These are phyloP conservation scores for Nicotiana benthamiana DNA, from an alignment of 257 asterid species.

Conservation along the genomic window DNA sequence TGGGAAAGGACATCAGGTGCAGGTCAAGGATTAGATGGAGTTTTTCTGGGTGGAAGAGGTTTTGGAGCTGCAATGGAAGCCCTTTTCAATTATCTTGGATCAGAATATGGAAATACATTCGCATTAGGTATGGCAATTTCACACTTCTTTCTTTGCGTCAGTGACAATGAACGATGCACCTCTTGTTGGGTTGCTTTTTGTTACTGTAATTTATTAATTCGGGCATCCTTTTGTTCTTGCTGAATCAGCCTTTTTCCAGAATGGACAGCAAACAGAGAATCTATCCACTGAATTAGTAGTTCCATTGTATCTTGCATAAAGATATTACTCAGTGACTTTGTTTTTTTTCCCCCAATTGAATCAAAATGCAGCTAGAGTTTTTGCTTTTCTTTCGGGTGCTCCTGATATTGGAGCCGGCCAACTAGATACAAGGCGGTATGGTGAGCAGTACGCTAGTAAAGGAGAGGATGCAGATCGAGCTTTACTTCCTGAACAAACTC, in stretches of 20 bases:
- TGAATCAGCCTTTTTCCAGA: background rate
- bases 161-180: background rate
- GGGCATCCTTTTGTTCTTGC: background rate
- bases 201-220: background rate
- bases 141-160: slow-evolving; percentile 1
- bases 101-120: slow-evolving; percentile 92
- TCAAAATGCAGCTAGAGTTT: slow-evolving; percentile 80
- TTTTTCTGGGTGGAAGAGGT: slow-evolving; percentile 90
- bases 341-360: slow-evolving; percentile 3
- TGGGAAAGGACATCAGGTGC: slow-evolving; percentile 93
- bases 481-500: slow-evolving; percentile 95
- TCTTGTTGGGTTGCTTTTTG: background rate
- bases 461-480: slow-evolving; percentile 99
- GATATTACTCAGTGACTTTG: background rate
- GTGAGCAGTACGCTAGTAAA: slow-evolving; percentile 99
- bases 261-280: background rate
- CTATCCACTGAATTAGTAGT: slow-evolving; percentile 7
- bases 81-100: slow-evolving; percentile 79
- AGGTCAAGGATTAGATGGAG: slow-evolving; percentile 89
- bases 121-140: slow-evolving; percentile 60
- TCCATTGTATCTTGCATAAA: slow-evolving; percentile 10
- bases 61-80: slow-evolving; percentile 97
- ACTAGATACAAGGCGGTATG: slow-evolving; percentile 91
- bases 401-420: slow-evolving; percentile 98
- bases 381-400: slow-evolving; percentile 90